Percentiles rank a stretch among this genome's conserved stretches.
phyloP scores from a whole-genome alignment of 805 yeast genomes.

The Candida gorgasii region DNA sequence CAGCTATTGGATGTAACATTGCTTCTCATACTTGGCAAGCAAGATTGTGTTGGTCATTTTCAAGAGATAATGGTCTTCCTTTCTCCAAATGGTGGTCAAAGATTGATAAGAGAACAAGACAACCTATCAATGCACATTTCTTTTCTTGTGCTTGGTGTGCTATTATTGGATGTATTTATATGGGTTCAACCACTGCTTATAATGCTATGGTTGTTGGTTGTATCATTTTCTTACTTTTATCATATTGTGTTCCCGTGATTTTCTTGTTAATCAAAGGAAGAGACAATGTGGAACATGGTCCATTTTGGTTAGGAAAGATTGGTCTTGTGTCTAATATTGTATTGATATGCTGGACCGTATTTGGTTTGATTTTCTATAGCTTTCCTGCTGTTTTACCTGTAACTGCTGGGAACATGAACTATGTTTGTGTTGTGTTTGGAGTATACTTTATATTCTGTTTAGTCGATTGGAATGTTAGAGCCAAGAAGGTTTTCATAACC shows the following conservation, averaged over 20 bases:
- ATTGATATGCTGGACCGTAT: slow-evolving; percentile 34
- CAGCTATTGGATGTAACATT: slow-evolving; percentile 40
- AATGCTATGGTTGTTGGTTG: slow-evolving; percentile 37
- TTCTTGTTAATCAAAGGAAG: slow-evolving; percentile 38
- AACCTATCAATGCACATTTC: slow-evolving; percentile 42
- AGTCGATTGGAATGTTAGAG: slow-evolving; percentile 43
- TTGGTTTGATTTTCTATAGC: slow-evolving; percentile 40
- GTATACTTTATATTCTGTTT: slow-evolving; percentile 35
- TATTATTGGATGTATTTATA: slow-evolving; percentile 36
- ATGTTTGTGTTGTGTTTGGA: slow-evolving; percentile 16
- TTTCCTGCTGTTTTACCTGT: slow-evolving; percentile 33
- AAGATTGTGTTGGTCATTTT: slow-evolving; percentile 44
- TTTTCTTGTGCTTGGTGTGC: slow-evolving; percentile 35
- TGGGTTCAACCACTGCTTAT: slow-evolving; percentile 41
- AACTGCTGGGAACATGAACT: slow-evolving; percentile 25
- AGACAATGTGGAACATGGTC: slow-evolving; percentile 39
- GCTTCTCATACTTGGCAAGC: slow-evolving; percentile 47
- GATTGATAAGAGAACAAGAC: slow-evolving; percentile 50
- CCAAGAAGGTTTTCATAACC: slow-evolving; percentile 23
- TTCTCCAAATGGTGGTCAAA: slow-evolving; percentile 37
- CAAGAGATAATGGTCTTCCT: slow-evolving; percentile 46
- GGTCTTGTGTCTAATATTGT: slow-evolving; percentile 37
- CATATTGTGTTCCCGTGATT: slow-evolving; percentile 36
- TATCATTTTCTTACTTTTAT: slow-evolving; percentile 38
- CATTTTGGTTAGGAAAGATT: slow-evolving; percentile 41